Evolutionary conservation across 305 asterid genomes (phyloP).

Genomic region (Andrographis paniculata): DNA sequence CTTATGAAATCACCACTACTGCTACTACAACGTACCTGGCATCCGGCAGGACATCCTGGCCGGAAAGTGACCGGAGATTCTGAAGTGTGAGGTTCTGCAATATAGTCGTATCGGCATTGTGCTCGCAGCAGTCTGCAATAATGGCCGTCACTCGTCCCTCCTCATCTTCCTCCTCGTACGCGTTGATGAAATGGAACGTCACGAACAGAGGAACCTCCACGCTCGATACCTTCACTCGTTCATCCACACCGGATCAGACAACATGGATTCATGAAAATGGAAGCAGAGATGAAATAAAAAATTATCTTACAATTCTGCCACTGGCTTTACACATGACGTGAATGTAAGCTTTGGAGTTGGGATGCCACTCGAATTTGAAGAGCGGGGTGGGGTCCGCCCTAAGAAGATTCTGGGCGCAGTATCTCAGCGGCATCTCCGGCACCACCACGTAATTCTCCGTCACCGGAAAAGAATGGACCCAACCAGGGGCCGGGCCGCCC

Average conservation of each 20-base stretch:
- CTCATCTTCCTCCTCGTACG: slow-evolving; percentile 86
- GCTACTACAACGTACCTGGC: slow-evolving; percentile 43
- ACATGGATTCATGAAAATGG: too few species aligned
- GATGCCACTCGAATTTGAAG: slow-evolving; percentile 87
- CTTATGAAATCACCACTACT: neutral
- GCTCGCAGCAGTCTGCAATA: slow-evolving; percentile 90
- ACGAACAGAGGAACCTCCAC: slow-evolving; percentile 88
- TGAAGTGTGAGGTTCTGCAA: slow-evolving; percentile 58
- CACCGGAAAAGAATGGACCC: slow-evolving; percentile 93
- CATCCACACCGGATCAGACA: too few species aligned
- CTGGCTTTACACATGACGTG: slow-evolving; percentile 83
- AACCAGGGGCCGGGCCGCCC: slow-evolving; percentile 78
- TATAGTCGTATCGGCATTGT: slow-evolving; percentile 71
- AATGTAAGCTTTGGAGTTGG: slow-evolving; percentile 65
- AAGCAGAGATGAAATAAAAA: neutral
- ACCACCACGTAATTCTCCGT: slow-evolving; percentile 86
- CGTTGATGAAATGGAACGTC: slow-evolving; percentile 89
- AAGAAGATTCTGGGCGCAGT: slow-evolving; percentile 71
- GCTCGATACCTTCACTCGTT: slow-evolving; percentile 71
- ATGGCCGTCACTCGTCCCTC: slow-evolving; percentile 71
- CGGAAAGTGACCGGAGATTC: slow-evolving; percentile 54
- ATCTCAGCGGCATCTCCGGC: slow-evolving; percentile 94
- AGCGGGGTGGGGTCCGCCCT: slow-evolving; percentile 94
- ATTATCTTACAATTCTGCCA: slow-evolving; percentile 56
- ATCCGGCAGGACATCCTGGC: slow-evolving; percentile 69